Evolutionary conservation across 441 rosid genomes (phyloP).

Genomic region (Lepidium campestre): DNA sequence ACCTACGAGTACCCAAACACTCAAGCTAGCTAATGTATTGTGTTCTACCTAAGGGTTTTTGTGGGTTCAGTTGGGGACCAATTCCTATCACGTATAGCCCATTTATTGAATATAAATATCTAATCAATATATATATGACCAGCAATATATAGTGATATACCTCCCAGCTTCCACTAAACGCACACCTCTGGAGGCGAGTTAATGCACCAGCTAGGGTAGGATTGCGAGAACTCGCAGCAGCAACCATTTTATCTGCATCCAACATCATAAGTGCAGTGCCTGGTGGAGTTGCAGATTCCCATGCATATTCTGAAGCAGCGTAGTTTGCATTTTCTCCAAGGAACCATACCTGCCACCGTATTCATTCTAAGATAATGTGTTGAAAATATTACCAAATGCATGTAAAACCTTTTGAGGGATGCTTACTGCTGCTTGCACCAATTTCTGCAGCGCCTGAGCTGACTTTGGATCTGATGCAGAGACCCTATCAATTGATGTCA

Average conservation of each 20-base stretch:
- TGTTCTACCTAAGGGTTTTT: not conserved
- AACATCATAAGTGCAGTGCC: constrained; percentile 99
- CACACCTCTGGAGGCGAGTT: constrained; percentile 99
- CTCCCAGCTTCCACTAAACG: constrained; percentile 99
- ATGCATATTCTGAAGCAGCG: constrained; percentile 99
- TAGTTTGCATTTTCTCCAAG: constrained; percentile 99
- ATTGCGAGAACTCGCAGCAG: constrained; percentile 99
- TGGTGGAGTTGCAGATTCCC: constrained; percentile 99
- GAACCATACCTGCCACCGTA: constrained; percentile 82
- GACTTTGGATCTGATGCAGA: constrained; percentile 99
- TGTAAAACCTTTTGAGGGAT: constrained; percentile 12
- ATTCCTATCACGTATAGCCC: not conserved
- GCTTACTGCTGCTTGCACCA: constrained; percentile 99
- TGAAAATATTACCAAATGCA: constrained; percentile 7
- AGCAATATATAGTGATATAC: constrained; percentile 31
- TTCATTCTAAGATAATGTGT: not conserved
- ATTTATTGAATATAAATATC: not conserved
- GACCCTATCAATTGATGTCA: constrained; percentile 86
- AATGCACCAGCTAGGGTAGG: constrained; percentile 98
- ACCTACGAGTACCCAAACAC: not conserved
- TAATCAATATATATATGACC: not conserved
- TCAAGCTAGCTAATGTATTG: not conserved
- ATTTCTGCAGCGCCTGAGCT: constrained; percentile 89
- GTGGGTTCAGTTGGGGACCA: not conserved
- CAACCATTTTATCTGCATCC: constrained; percentile 99